Base-by-base conservation (phyloP, 2,329 filamentous ascomycete genomes). In the Sodiomyces alkalinus region DNA sequence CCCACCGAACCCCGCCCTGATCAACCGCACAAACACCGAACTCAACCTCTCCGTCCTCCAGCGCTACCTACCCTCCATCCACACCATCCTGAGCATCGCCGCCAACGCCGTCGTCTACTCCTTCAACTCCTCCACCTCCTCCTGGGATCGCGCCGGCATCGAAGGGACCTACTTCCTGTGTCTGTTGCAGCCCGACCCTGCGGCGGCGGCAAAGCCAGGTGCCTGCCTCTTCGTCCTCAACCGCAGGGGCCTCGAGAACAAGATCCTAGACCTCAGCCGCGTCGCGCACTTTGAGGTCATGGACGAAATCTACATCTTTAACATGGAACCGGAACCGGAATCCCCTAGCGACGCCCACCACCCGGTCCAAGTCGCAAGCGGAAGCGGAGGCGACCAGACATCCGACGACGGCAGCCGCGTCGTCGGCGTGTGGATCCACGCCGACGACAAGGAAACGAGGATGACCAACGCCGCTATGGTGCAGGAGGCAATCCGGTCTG, bases 131-230 rank as follows among this genome's bases (percentile, higher is more conserved):
- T 53, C 62, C 4, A 64, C 71, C 3, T 59, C 68, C 29, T 56
- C 62, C 34, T 96, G 90, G 90, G 80, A 90, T 47, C 92, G 92
- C 59, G 70, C 69, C 25, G 80, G 76, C 31, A 68, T 86, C 8
- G 86, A 93, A 53, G 90, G 90, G 21, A 80, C 82, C 9, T 60
- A 96, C 38, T 98, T 96, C 50, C 70, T 96, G 29, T 92, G 81
- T 59, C 67, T 79, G 38, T 64, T 70, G 45, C 50, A 54, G 39
- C 62, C 54, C 36, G 36, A 58, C 41, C 41, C 48, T 3, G 27
- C 12, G 10, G 7, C 11, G n/a, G 19, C 13, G 10, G 40, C 29
- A 25, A 41, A 22, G 13, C 45, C 56, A 27, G 47, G 58, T 11
- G 57, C 60, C 14, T 72, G 72, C 53, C 67, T 81, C 11, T 79